phyloP scores from a whole-genome alignment of 257 asterid species.

The Solanum virginianum region DNA sequence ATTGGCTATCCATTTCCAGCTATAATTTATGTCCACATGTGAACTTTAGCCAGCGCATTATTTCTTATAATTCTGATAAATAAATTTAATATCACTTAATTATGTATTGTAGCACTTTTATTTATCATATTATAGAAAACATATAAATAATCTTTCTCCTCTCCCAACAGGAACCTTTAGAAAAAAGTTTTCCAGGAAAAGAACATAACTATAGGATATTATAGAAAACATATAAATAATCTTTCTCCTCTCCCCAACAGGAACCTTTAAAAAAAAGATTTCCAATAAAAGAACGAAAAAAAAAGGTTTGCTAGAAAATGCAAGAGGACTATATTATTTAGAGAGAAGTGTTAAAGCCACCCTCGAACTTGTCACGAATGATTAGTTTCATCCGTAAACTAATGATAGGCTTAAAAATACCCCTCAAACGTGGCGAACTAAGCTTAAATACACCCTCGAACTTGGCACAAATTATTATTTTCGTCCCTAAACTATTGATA shows the following conservation, averaged over 20 bases:
- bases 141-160: too few relatives aligned
- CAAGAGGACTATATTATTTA: neutral
- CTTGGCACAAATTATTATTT: too few relatives aligned
- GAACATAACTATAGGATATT: too few relatives aligned
- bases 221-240: neutral
- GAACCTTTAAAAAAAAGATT: neutral
- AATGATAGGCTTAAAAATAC: too few relatives aligned
- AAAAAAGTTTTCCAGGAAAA: too few relatives aligned
- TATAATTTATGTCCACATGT: neutral
- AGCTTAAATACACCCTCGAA: too few relatives aligned
- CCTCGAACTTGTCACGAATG: too few relatives aligned
- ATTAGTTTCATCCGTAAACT: too few relatives aligned
- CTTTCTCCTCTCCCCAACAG: neutral
- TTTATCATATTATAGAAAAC: neutral
- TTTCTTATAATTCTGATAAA: neutral
- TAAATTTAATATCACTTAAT: neutral
- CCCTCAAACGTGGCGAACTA: too few relatives aligned
- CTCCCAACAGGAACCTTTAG: too few relatives aligned
- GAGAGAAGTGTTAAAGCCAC: too few relatives aligned
- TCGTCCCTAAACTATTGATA: too few relatives aligned
- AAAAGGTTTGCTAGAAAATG: neutral
- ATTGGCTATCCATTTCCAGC: neutral
- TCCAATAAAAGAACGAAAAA: fast-evolving
- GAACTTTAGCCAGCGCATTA: neutral
- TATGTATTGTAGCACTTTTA: neutral